Conservation (phyloP, 2,329 filamentous ascomycete species). For the Lachnellula subtilissima region DNA sequence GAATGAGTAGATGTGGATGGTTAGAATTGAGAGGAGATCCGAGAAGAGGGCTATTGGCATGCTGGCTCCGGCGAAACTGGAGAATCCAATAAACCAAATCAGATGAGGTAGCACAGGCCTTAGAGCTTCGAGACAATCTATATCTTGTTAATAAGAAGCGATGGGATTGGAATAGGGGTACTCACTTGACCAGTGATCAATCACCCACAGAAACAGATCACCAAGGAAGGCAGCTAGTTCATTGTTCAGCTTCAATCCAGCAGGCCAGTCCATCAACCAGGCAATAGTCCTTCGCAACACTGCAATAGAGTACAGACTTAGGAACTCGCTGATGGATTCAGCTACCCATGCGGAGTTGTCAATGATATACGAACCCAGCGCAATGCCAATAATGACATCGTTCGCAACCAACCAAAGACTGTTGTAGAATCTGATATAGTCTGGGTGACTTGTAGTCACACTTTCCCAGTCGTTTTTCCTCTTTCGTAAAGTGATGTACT, state of each 20-base stretch:
- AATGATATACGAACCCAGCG: conserved; percentile 92
- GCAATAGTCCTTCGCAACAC: conserved; percentile 83
- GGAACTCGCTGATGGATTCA: conserved; percentile 67
- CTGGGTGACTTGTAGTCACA: conserved; percentile 88
- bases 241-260: conserved; percentile 89
- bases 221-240: conserved; percentile 92
- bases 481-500: conserved; percentile 86
- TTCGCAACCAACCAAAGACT: conserved; percentile 98
- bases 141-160: not conserved
- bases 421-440: conserved; percentile 99
- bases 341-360: conserved; percentile 88
- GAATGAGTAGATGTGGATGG: conserved; percentile 95
- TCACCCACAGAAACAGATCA: conserved; percentile 96
- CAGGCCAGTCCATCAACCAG: conserved; percentile 95
- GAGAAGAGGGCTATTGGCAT: conserved; percentile 97
- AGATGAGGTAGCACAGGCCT: conserved; percentile 77
- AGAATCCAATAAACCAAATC: conserved; percentile 90
- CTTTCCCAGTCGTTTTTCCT: conserved; percentile 92
- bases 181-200: conserved; percentile 91
- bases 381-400: conserved; percentile 97
- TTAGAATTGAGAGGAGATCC: conserved; percentile 84
- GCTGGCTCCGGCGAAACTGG: conserved; percentile 90
- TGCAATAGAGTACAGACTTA: conserved; percentile 80
- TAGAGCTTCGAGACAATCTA: conserved; percentile 70
- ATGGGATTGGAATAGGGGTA: conserved; percentile 14